Base-by-base conservation (phyloP, 1,284 basidiomycete genomes). In the Gymnopus androsaceus region DNA sequence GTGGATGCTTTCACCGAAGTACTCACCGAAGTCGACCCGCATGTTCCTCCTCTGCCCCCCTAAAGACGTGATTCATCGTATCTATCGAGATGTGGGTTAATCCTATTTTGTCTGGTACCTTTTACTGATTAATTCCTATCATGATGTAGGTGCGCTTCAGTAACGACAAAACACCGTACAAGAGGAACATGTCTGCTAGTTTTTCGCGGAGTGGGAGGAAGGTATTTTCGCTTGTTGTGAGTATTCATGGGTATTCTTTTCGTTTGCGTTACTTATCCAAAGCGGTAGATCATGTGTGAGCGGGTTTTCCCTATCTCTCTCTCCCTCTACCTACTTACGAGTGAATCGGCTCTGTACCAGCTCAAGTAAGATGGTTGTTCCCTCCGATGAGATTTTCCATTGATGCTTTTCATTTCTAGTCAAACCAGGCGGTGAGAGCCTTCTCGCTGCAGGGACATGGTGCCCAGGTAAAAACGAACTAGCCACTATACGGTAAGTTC, bases 131-230 rank as follows among this genome's bases (percentile, higher is more conserved):
- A 21, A 19, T 31, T 17, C 25, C 21, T 59, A n/a, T 51, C n/a
- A n/a, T n/a, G n/a, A n/a, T n/a, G n/a, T 64, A 93, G 87, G 73
- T 95, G 14, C 84, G 94, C n/a, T 96, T 96, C 70, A 92, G 90
- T 66, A 93, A 94, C 58, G 90, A 95, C 68, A 94, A 94, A 73
- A 95, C 95, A 3, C 95, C 95, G 0, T 97, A 97, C 75, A 96
- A 97, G 74, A 82, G 74, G 3, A 79, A 79, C 4, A 83, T 96
- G 38, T 87, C 87, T 3, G 90, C 88, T 0, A 88, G 83, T 58
- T 90, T 92, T 64, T 92, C 91, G 7, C 74, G 92, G 53, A 87
- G 87, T 51, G 92, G 92, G 1, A 74, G 86, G 51, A 94, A 63
- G 89, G 91, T 0, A 82, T 83, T 17, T 92, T 91, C 65, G 86